Evolutionary conservation across 2,329 filamentous ascomycete species (phyloP), one percentile per base, ranked within the genome.

Genomic region (Aspergillus japonicus): DNA sequence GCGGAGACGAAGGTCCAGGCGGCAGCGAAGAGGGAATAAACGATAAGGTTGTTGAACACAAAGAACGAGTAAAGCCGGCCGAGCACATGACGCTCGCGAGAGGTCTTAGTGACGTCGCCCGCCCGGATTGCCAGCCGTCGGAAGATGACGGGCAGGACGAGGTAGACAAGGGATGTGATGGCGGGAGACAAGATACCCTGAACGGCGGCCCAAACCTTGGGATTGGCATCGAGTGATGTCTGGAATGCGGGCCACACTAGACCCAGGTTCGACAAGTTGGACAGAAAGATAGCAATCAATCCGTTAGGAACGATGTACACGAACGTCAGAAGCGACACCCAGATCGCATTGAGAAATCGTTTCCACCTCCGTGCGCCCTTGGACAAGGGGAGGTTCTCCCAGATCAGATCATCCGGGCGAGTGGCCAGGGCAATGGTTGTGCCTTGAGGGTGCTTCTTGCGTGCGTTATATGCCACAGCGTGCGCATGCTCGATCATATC

Each of bases 61-160:
- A 99, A 99, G 80, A 99, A 99, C 19, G 90, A 85, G 77, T 96
- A 99, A 2, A 99, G 83, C 75, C 96, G 96, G 63, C 87, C 88
- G 60, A 95, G 84, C 55, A 99, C 95, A 74, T 98, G 94, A 31
- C 92, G 85, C 74, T 99, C 95, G 57, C 95, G 87, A 26, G 91
- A 91, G 0, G 91, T 96, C 78, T 98, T 99, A 51, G 92, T 96
- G 65, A 90, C 84, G 72, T 98, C 94, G 64, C 95, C 95, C 4
- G 91, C 90, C 66, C 86, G 86, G 62, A 92, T 89, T 5, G 92
- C 89, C 42, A 99, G 82, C 23, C 91, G 88, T 58, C 95, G 90
- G 81, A 99, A 98, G 68, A 96, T 89, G 68, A 92, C 90, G 6
- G 95, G 95, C 1, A 99, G 84, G 57, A 94, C 82, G 35, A 96